These are phyloP conservation scores for Rhizoclosmatium globosum DNA, from an alignment of 192 early-diverging fungal species.

Conservation along the genomic window DNA sequence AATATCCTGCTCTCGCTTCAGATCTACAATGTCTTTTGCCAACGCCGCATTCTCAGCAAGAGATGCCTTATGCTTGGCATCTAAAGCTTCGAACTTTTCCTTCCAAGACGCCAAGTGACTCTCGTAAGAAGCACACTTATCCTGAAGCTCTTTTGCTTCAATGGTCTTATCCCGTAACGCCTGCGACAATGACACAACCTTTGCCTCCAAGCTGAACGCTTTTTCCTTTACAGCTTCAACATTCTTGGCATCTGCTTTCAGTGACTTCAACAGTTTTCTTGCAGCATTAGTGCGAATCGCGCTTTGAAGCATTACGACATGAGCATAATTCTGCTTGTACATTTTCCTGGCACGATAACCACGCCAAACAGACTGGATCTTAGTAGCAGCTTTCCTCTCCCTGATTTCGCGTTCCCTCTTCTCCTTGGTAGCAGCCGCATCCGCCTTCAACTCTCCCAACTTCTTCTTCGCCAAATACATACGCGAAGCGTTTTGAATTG, in stretches of 20 bases:
- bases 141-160: conserved; percentile 65
- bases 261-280: conserved; percentile 65
- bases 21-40: conserved; percentile 36
- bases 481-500: conserved; percentile 67
- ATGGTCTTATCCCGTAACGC: conserved; percentile 68
- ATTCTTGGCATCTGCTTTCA: conserved; percentile 82
- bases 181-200: conserved; percentile 91
- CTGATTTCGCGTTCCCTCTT: conserved; percentile 65
- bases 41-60: conserved; percentile 44
- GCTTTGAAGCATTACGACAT: conserved; percentile 82
- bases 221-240: conserved; percentile 89
- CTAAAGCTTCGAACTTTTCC: conserved; percentile 70
- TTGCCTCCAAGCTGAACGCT: conserved; percentile 88
- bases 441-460: conserved; percentile 65
- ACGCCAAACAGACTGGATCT: conserved; percentile 79
- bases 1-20: neutral
- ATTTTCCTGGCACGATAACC: conserved; percentile 66
- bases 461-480: conserved; percentile 66
- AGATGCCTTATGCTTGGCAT: conserved; percentile 61
- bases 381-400: conserved; percentile 69
- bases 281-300: conserved; percentile 78
- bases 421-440: conserved; percentile 73
- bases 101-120: conserved; percentile 70
- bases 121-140: conserved; percentile 68
- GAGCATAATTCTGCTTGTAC: conserved; percentile 60